A percentile compares a stretch with the other conserved stretches of the same genome.
phyloP scores from a whole-genome alignment of 129 eudicot species.

The Pulicaria dysenterica region DNA sequence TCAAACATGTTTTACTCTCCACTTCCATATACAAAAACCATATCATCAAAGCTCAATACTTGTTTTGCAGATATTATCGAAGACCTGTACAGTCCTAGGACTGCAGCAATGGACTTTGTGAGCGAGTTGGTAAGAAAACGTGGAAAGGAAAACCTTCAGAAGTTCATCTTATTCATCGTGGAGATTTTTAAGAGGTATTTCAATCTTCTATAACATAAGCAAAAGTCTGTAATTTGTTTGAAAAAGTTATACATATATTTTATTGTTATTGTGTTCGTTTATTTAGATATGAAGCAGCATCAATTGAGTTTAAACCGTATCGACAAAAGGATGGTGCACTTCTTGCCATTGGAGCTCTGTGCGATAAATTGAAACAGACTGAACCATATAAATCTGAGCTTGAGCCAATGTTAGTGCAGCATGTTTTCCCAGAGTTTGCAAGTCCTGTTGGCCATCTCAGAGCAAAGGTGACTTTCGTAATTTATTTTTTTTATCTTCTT shows the following conservation, averaged over 20 bases:
- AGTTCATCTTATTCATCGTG: constrained; percentile 76
- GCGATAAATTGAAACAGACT: constrained; percentile 88
- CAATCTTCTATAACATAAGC: neutral
- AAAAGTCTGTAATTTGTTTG: neutral
- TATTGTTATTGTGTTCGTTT: neutral
- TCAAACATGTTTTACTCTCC: constrained; percentile 9
- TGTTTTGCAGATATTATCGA: constrained; percentile 78
- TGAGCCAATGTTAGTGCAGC: constrained; percentile 90
- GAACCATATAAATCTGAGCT: constrained; percentile 95
- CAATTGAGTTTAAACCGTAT: constrained; percentile 75
- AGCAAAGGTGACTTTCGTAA: constrained; percentile 63
- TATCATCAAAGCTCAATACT: neutral
- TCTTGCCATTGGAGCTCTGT: constrained; percentile 91
- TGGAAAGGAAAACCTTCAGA: constrained; percentile 91
- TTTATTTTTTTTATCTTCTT: constrained; percentile 6
- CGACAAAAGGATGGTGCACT: constrained; percentile 98
- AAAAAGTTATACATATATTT: neutral
- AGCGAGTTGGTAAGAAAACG: constrained; percentile 95
- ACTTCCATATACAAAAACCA: neutral
- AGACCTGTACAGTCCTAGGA: constrained; percentile 95
- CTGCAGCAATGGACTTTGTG: constrained; percentile 99
- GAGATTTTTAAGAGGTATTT: constrained; percentile 86
- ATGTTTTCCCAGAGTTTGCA: constrained; percentile 88
- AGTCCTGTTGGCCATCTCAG: constrained; percentile 92
- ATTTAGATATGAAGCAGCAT: constrained; percentile 69